These are phyloP conservation scores for Papilionanthe hybrid DNA, from an alignment of 116 monocot species.

Conservation along the genomic window DNA sequence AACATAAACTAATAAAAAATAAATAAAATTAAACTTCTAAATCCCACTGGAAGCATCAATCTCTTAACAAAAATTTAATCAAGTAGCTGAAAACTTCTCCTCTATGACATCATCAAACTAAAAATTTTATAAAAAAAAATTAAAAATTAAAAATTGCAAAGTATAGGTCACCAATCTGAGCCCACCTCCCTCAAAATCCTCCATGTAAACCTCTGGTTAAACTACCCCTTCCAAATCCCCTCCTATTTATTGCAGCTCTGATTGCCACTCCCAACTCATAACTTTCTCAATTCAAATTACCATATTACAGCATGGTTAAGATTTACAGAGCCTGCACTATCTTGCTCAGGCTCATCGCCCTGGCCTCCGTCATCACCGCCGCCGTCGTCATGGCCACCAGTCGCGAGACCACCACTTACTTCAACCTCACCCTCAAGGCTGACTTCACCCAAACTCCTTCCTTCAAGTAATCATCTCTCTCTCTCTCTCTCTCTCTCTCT, in stretches of 20 bases:
- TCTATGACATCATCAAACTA: not conserved
- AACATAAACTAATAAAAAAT: not conserved
- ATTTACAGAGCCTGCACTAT: constrained; percentile 16
- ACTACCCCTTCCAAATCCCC: not conserved
- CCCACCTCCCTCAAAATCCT: not conserved
- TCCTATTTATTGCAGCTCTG: not conserved
- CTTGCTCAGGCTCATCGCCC: constrained; percentile 43
- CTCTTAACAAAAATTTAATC: not conserved
- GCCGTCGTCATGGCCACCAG: constrained; percentile 66
- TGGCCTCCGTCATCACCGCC: constrained; percentile 40
- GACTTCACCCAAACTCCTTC: constrained; percentile 64
- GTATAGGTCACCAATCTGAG: constrained; percentile 4
- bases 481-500: not conserved
- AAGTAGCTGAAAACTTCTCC: not conserved
- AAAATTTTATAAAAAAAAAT: not conserved
- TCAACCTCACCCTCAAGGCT: constrained; percentile 55
- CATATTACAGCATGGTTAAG: constrained; percentile 32
- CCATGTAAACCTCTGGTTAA: not conserved
- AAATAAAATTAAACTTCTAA: not conserved
- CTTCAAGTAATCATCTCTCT: constrained; percentile 33
- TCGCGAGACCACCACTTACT: constrained; percentile 49
- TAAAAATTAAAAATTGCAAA: not conserved
- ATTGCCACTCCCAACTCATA: not conserved
- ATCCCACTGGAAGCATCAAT: not conserved
- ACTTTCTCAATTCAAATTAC: too few relatives aligned